These are phyloP conservation scores for Aspergillus alliaceus DNA, from an alignment of 2,329 filamentous ascomycete species.

Conservation along the genomic window DNA sequence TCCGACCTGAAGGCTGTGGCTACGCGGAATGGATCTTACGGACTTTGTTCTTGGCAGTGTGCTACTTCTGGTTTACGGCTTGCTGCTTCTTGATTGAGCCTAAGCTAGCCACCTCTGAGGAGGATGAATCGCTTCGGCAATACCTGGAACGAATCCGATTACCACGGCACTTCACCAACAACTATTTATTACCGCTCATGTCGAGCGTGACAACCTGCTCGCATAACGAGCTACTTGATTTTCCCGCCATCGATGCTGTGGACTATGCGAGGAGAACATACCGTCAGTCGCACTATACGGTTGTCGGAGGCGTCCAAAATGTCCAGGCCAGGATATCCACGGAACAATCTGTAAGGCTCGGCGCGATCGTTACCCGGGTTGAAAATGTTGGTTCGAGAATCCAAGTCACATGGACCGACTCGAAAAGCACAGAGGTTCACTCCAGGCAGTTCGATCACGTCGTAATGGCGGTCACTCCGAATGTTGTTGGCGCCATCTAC, in stretches of 20 bases:
- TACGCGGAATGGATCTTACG: conserved; percentile 7
- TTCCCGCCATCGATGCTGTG: conserved; percentile 21
- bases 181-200: conserved; percentile 34
- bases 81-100: conserved; percentile 14
- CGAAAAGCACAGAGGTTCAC: conserved; percentile 14
- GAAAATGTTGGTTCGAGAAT: conserved; percentile 1
- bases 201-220: conserved; percentile 24
- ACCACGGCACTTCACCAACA: conserved; percentile 7
- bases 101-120: background rate
- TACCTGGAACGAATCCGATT: conserved; percentile 10
- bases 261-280: conserved; percentile 21
- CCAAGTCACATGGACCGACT: conserved; percentile 5
- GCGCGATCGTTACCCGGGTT: conserved; percentile 11
- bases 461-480: conserved; percentile 57
- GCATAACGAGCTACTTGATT: conserved; percentile 21
- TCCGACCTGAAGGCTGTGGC: background rate
- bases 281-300: conserved; percentile 20
- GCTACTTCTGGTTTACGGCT: conserved; percentile 16
- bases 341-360: conserved; percentile 12
- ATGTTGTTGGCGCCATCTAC: conserved; percentile 53
- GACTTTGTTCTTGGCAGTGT: conserved; percentile 7
- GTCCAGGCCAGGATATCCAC: conserved; percentile 17
- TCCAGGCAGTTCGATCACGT: conserved; percentile 31
- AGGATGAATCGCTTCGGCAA: conserved; percentile 8
- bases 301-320: conserved; percentile 18